These are phyloP conservation scores for Blastobotrys elegans DNA, from an alignment of 1,139 yeast genomes.

Conservation along the genomic window DNA sequence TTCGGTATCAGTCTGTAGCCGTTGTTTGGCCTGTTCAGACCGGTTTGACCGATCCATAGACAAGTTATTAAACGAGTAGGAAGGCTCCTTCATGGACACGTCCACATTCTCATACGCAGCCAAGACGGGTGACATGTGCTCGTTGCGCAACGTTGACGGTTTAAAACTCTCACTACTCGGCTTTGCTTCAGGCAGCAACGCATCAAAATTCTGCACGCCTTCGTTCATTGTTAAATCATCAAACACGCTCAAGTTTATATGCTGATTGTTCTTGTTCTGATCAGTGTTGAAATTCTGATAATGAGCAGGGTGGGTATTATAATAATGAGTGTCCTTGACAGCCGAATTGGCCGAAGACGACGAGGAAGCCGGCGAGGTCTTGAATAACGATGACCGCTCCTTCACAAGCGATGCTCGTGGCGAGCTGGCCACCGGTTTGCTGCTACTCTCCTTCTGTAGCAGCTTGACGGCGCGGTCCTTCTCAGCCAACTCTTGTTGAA, in stretches of 20 bases:
- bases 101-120: too few species aligned
- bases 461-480: not conserved
- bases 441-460: not conserved
- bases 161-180: not conserved
- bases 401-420: not conserved
- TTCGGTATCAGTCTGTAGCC: not conserved
- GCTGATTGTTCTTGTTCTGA: not conserved
- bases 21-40: not conserved
- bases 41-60: not conserved
- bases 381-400: not conserved
- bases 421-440: not conserved
- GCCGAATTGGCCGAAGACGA: constrained; percentile 1
- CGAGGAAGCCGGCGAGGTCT: constrained; percentile 3
- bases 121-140: not conserved
- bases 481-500: not conserved
- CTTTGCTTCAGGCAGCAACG: not conserved
- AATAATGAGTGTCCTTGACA: constrained; percentile 5
- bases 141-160: not conserved
- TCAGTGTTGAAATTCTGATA: not conserved
- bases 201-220: not conserved
- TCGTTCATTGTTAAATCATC: not conserved
- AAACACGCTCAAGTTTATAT: not conserved
- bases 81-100: constrained; percentile 2
- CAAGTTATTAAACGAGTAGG: not conserved
- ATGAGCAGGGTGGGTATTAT: not conserved